Conservation (phyloP, 2,329 filamentous ascomycete genomes). For the Leptographium wingfieldii region DNA sequence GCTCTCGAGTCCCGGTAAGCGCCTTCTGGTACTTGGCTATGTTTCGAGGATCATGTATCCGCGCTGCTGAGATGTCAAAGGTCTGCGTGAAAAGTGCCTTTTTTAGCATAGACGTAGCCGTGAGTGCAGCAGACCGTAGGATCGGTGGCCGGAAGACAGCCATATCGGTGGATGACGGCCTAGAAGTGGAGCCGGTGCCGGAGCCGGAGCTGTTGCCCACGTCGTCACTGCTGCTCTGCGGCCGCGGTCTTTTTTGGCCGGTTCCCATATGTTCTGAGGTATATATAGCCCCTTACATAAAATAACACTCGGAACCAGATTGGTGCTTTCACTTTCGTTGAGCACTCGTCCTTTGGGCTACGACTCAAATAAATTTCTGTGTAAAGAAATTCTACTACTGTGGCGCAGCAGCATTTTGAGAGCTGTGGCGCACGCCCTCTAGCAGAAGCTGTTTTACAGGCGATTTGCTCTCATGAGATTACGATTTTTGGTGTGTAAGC, state of each 20-base stretch:
- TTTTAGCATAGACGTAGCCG: constrained; percentile 47
- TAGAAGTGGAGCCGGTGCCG: constrained; percentile 12
- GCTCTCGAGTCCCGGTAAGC: constrained; percentile 52
- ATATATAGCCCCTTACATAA: neutral
- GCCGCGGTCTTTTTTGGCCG: constrained; percentile 10
- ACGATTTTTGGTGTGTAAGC: no score
- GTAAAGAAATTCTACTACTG: neutral
- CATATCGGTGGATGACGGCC: constrained; percentile 24
- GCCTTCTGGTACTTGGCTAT: constrained; percentile 59
- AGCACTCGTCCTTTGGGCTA: neutral
- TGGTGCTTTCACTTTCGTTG: neutral
- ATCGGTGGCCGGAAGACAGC: constrained; percentile 63
- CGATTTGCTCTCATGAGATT: neutral
- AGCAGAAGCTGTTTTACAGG: neutral
- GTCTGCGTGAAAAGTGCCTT: constrained; percentile 69
- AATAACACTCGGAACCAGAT: neutral
- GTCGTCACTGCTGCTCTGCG: constrained; percentile 7
- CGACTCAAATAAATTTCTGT: neutral
- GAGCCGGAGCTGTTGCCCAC: neutral
- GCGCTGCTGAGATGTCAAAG: constrained; percentile 64
- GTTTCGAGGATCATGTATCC: constrained; percentile 60
- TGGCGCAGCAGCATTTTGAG: constrained; percentile 1
- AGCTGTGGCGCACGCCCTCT: neutral
- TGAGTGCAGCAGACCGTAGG: constrained; percentile 56
- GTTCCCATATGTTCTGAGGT: constrained; percentile 5